Evolutionary conservation across 2,329 filamentous ascomycete species (phyloP).

Genomic region (Arthrobotrys pseudoclavata): DNA sequence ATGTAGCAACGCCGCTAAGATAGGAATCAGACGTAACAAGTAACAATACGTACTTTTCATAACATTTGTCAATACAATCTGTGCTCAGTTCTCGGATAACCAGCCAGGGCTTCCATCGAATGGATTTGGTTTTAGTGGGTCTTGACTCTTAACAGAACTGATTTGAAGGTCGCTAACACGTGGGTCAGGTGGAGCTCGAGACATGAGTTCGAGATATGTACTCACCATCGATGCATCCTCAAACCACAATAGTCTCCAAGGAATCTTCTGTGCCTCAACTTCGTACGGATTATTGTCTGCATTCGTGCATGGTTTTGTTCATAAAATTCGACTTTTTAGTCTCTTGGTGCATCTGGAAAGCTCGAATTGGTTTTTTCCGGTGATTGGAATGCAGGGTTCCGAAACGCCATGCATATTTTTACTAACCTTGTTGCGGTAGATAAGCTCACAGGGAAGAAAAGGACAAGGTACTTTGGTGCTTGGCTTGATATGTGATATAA

Average conservation of each 20-base stretch:
- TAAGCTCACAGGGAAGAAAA: constrained; percentile 12
- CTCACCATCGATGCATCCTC: constrained; percentile 8
- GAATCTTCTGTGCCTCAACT: neutral
- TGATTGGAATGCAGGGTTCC: constrained; percentile 24
- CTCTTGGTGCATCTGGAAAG: neutral
- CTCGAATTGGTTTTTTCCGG: neutral
- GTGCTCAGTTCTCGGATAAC: neutral
- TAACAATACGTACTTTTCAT: neutral
- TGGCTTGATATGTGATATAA: constrained; percentile 10
- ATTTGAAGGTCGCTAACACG: neutral
- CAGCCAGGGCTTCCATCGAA: neutral
- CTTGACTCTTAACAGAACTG: neutral
- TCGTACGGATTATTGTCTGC: constrained; percentile 13
- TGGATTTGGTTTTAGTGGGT: neutral
- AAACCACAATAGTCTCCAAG: neutral
- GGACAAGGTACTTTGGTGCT: neutral
- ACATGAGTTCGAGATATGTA: neutral
- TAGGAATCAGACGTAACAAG: neutral
- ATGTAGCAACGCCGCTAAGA: neutral
- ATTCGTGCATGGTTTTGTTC: neutral
- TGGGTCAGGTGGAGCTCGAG: constrained; percentile 10
- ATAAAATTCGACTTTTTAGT: neutral
- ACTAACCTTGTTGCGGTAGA: constrained; percentile 23
- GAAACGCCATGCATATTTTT: constrained; percentile 24
- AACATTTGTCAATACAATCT: no score